Evolutionary conservation across 129 eudicot species (phyloP).

Genomic region (Tanacetum coccineum): DNA sequence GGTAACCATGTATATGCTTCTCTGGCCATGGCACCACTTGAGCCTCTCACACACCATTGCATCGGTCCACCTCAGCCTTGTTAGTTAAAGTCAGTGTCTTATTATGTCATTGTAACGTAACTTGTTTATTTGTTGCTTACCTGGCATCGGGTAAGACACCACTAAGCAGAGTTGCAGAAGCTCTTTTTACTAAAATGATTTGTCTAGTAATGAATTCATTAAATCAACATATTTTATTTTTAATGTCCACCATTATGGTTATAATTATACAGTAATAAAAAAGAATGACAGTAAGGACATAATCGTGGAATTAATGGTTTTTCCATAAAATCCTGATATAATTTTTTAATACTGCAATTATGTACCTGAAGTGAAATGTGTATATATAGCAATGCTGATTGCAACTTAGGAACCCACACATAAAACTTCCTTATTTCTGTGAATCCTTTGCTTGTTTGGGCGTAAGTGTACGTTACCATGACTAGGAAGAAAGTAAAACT

Average conservation of each 20-base stretch:
- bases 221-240: not conserved
- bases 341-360: not conserved
- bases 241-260: slow-evolving; percentile 3
- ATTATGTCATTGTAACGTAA: not conserved
- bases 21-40: no score
- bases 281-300: not conserved
- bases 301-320: not conserved
- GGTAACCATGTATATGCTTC: slow-evolving; percentile 1
- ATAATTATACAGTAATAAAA: not conserved
- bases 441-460: slow-evolving; percentile 20
- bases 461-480: slow-evolving; percentile 15
- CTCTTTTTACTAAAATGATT: not conserved
- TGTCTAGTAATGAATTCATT: not conserved
- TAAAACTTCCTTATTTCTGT: slow-evolving; percentile 29
- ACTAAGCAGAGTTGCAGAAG: not conserved
- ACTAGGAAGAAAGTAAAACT: slow-evolving; percentile 39
- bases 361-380: slow-evolving; percentile 3
- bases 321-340: not conserved
- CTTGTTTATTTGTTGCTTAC: not conserved
- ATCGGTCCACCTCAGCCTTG: not conserved
- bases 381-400: slow-evolving; percentile 30
- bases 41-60: not conserved
- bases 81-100: no score
- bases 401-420: slow-evolving; percentile 22
- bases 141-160: slow-evolving; percentile 6